These are phyloP conservation scores for Pyrus communis DNA, from an alignment of 306 rosid genomes.

Conservation along the genomic window DNA sequence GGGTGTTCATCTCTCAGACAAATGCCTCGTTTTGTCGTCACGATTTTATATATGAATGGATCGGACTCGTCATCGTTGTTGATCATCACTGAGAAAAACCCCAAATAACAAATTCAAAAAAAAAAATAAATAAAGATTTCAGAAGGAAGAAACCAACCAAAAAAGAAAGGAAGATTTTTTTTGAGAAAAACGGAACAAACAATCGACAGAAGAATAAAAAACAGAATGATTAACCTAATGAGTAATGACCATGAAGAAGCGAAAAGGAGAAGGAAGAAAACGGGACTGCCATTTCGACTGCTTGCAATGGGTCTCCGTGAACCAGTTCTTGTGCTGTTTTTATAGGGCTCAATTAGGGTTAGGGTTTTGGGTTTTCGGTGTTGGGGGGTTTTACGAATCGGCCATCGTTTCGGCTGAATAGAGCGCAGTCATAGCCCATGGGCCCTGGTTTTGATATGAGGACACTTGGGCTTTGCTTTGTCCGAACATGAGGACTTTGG, in stretches of 20 bases:
- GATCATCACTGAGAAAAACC: slow-evolving; percentile 67
- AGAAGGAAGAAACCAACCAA: not conserved
- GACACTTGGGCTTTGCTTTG: not conserved
- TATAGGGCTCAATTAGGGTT: slow-evolving; percentile 25
- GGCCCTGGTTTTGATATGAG: not conserved
- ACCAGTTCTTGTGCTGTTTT: not conserved
- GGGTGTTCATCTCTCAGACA: slow-evolving; percentile 64
- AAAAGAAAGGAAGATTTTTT: not conserved
- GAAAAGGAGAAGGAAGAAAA: not conserved
- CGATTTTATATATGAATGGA: slow-evolving; percentile 52
- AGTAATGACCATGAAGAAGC: not conserved
- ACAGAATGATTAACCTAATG: not conserved
- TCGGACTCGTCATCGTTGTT: slow-evolving; percentile 82
- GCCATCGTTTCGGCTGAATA: not conserved
- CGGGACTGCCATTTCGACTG: not conserved
- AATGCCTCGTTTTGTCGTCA: slow-evolving; percentile 92
- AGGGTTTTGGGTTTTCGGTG: slow-evolving; percentile 1
- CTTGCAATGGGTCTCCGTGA: not conserved
- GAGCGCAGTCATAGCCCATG: not conserved
- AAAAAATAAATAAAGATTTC: not conserved
- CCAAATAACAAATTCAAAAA: not conserved
- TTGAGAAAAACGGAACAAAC: not conserved
- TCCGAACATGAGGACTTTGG: not conserved
- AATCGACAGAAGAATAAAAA: not conserved
- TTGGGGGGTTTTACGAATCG: not conserved